Base-by-base conservation (phyloP, 2,329 filamentous ascomycete species). In the Epichloe coenophiala region DNA sequence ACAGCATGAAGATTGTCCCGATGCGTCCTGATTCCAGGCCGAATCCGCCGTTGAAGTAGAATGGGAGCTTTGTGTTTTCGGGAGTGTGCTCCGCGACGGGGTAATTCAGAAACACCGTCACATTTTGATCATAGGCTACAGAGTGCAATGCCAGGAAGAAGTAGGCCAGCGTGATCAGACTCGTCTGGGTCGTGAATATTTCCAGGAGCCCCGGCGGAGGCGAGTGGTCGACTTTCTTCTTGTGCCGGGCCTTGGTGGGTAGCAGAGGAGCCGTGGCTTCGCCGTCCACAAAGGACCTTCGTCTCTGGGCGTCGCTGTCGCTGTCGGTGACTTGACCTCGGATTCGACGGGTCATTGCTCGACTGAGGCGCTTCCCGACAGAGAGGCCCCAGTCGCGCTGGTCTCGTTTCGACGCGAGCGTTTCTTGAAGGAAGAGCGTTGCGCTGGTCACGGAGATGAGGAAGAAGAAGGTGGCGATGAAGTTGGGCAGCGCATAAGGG, bases 91-190 rank as follows among this genome's bases (percentile, higher is more conserved):
- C 67, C 36, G 77, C 66, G 4, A 73, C 61, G 0, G 85, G 84
- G 56, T 88, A 84, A 66, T 95, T 86, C 60, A 96, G 77, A 64
- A 95, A 95, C 1, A 96, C 88, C 3, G 89, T 86, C 1, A 97
- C 77, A 2, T 91, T 74, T 61, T 95, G 89, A 65, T 97, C 91
- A 61, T 83, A 96, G 1, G 88, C 83, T 39, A 94, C 81, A 0
- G 81, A 83, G 65, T 95, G 89, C 46, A 94, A 75, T 0, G 88
- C 86, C 17, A 97, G 74, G 47, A 93, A 73, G 1, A 84, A 84
- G 66, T 97, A 96, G 0, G 83, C 76, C 2, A 87, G 55, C 1
- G 97, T 73, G 56, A 90, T 86, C 50, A 93, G 73, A 35, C 77
- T 74, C 1, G 87, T 86, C 65, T 95, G 88, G 1, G 72, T 73